phyloP scores from a whole-genome alignment of 768 basidiomycete genomes.

The Asterophora parasitica region DNA sequence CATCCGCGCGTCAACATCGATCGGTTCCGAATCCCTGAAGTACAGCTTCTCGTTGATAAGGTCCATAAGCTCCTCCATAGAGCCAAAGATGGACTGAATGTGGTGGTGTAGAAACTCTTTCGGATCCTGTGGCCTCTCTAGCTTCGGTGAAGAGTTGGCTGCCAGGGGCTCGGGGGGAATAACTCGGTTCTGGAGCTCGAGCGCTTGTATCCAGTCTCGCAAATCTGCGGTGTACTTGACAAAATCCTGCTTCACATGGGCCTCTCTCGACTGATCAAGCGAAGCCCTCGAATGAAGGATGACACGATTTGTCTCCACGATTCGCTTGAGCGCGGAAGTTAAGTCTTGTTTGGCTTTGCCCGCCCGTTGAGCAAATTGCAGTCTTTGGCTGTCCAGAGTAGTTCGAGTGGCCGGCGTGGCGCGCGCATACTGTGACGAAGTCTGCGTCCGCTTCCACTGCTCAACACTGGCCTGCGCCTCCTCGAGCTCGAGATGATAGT shows the following conservation, averaged over 20 bases:
- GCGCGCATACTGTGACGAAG: slow-evolving; percentile 23
- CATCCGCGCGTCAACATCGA: slow-evolving; percentile 6
- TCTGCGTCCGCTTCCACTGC: slow-evolving; percentile 27
- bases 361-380: slow-evolving; percentile 15
- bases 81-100: slow-evolving; percentile 4
- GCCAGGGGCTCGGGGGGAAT: not conserved
- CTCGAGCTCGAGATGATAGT: slow-evolving; percentile 20
- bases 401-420: slow-evolving; percentile 24
- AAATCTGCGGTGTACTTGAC: slow-evolving; percentile 25
- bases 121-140: slow-evolving; percentile 8
- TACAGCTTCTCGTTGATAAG: slow-evolving; percentile 9
- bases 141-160: not conserved
- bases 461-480: slow-evolving; percentile 19
- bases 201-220: slow-evolving; percentile 26
- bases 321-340: slow-evolving; percentile 18
- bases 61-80: slow-evolving; percentile 4
- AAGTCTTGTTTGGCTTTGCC: slow-evolving; percentile 17
- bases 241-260: slow-evolving; percentile 20
- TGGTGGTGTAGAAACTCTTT: slow-evolving; percentile 10
- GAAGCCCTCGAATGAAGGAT: slow-evolving; percentile 3
- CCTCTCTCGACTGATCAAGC: not conserved
- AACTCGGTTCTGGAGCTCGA: slow-evolving; percentile 13
- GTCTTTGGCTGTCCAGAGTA: slow-evolving; percentile 20
- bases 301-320: slow-evolving; percentile 25
- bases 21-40: not conserved